These are phyloP conservation scores for Glycine tomentella DNA, from an alignment of 306 rosid species.

Conservation along the genomic window DNA sequence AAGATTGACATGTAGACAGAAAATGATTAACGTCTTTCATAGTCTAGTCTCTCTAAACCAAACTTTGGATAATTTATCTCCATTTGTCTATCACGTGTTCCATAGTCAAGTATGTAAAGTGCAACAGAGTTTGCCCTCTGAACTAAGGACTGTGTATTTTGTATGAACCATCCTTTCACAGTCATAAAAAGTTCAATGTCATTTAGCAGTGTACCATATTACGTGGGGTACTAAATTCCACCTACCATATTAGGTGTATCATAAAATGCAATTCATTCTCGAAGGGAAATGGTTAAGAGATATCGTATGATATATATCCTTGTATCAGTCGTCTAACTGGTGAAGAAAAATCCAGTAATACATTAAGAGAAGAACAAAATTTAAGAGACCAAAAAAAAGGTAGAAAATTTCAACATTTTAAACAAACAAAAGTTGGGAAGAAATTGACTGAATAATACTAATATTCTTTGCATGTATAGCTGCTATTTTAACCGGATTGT, in stretches of 20 bases:
- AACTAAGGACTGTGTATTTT: neutral
- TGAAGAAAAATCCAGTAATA: slow-evolving; percentile 80
- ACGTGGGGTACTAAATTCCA: neutral
- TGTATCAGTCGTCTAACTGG: slow-evolving; percentile 54
- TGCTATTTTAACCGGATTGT: slow-evolving; percentile 65
- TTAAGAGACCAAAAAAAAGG: slow-evolving; percentile 26
- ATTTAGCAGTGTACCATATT: neutral
- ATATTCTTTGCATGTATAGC: slow-evolving; percentile 41
- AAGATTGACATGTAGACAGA: no score
- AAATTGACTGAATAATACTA: slow-evolving; percentile 40
- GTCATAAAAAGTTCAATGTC: slow-evolving; percentile 17
- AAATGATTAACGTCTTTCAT: no score
- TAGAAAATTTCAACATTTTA: slow-evolving; percentile 34
- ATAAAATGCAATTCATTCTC: slow-evolving; percentile 9
- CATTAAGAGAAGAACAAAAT: slow-evolving; percentile 46
- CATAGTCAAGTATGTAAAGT: neutral
- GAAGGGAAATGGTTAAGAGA: slow-evolving; percentile 32
- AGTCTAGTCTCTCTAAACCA: no score
- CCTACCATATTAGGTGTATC: no score
- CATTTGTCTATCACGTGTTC: no score
- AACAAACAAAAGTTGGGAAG: slow-evolving; percentile 1
- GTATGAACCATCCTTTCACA: slow-evolving; percentile 23
- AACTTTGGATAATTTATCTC: no score
- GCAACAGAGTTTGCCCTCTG: neutral
- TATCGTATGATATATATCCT: slow-evolving; percentile 21